Base-by-base conservation (phyloP, 176 grass and related monocot species). In the Bonia amplexicaulis region DNA sequence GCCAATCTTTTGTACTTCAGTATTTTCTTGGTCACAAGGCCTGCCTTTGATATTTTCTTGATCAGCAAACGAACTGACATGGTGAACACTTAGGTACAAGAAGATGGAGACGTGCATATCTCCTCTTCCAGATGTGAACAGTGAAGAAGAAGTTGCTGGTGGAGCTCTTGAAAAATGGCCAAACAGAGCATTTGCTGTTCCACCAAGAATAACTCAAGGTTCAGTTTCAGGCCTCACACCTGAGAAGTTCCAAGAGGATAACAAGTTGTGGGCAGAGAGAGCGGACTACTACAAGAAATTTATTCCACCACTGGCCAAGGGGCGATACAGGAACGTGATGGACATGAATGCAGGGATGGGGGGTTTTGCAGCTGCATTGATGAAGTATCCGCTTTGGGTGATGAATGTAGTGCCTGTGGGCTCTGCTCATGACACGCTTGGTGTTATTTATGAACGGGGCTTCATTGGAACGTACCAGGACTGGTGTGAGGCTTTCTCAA, bases 401-500 rank as follows among this genome's bases (percentile, higher is more conserved):
- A 96, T 96, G 94, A 96, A 96, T 14, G 91, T 90, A 42, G 91
- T 96, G 39, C 80, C 91, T 45, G 48, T 44, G 57, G 87, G 62
- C 58, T 76, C 80, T 25, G 31, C 46, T 64, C 48, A 33, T 27
- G 94, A 93, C 7, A 80, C 87, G 17, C 89, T 96, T 0, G 91
- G 94, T 64, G 81, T 88, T 53, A 93, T 96, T 55, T 93, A 96
- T 12, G 94, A 96, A n/a, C 79, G 94, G 77, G 94, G 94, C 14
- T 93, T 93, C 33, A 88, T 96, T 54, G 94, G 94, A 25, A 90
- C 89, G 4, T 96, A 90, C 57, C 94, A 93, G 15, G 91, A 96
- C 70, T 96, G 94, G 94, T 96, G 94, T 62, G 94, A 96, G 63
- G 91, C 94, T 86, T 96, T 96, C 83, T 91, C 91, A n/a, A 96